Base-by-base conservation (phyloP, 2,329 filamentous ascomycete species). In the Fusarium sp. region DNA sequence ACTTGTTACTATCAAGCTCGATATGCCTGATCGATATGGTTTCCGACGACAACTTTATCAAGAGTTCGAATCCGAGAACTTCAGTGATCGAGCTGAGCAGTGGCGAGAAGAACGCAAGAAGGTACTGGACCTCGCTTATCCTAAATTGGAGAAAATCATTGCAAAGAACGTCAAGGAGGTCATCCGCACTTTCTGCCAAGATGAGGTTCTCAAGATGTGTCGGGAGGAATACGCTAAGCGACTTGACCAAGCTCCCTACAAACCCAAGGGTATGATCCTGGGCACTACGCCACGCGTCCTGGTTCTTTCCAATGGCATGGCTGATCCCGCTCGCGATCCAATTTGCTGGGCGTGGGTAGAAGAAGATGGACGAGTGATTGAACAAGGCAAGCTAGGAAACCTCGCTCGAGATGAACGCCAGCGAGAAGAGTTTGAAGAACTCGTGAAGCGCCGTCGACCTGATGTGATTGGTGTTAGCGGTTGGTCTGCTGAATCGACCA, bases 221-320 rank as follows among this genome's bases (percentile, higher is more conserved):
- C 91, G 96, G 53, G 93, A 97, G 72, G 92, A 94, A 66, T 98
- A 96, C 79, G 92, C 91, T 44, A 91, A 92, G 79, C 92, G 94
- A 77, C 88, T 99, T 25, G 96, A 99, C 75, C 96, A 99, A 80
- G 94, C 96, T 11, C 96, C 96, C 0, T 97, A 94, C 82, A 97
- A 98, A 80, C 94, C 96, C 7, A 94, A 95, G 80, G 94, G 94
- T 12, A 93, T 98, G 88, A 88, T 94, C 21, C 84, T 97, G 41
- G 96, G 96, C 26, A 97, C 94, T 1, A 88, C 91, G 9, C 94
- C 96, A 46, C 91, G 95, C 31, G 93, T 98, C 7, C 86, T 99
- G 49, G 89, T 94, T 7, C 81, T 99, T 23, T 95, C 94, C 6
- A 97, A 94, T 73, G 96, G 96, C 56, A 90, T 90, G 79, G 93